Base-by-base conservation (phyloP, 345 rosid species). In the Raphanus sativus region DNA sequence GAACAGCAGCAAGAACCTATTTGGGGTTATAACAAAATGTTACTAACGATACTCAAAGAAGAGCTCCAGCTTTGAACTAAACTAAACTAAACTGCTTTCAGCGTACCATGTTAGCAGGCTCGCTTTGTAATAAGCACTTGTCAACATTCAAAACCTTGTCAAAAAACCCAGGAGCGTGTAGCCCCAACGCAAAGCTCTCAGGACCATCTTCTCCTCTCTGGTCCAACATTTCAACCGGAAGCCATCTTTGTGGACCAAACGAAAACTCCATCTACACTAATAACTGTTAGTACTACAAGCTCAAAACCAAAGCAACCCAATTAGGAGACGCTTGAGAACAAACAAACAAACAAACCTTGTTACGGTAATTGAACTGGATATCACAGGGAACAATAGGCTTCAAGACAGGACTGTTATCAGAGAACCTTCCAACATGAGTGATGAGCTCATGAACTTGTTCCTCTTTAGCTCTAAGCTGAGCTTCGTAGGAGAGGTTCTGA, bases 151-250 rank as follows among this genome's bases (percentile, higher is more conserved):
- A 80, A 78, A 94, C 94, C 87, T 90, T 94, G 79, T 92, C 97
- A 48, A 94, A 94, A 75, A 80, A 91, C 33, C 95, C 98, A 70
- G 97, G 94, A 50, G 92, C 98, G 78, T 92, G 97, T 42, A 94
- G 83, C 66, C 98, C 97, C 73, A 94, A 58, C 0, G 97, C 95
- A 79, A 85, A 87, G 70, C 81, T 85, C 75, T 77, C 80, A 24
- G 64, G 71, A 66, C 85, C 89, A 75, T 88, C 89, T 30, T 81
- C 78, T 65, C 63, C 78, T 65, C 63, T 87, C 84, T 94, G 87
- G 42, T 82, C 80, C 54, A 88, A 65, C 73, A 70, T 59, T 80
- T 90, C 93, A 80, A 34, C 73, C 1, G 98, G 97, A 67, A 89
- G 78, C 97, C 98, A 94, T 80, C 83, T 87, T 77, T 81, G 84